Evolutionary conservation across 1,284 basidiomycete species (phyloP).

Genomic region (Leccinum griseonigrum): DNA sequence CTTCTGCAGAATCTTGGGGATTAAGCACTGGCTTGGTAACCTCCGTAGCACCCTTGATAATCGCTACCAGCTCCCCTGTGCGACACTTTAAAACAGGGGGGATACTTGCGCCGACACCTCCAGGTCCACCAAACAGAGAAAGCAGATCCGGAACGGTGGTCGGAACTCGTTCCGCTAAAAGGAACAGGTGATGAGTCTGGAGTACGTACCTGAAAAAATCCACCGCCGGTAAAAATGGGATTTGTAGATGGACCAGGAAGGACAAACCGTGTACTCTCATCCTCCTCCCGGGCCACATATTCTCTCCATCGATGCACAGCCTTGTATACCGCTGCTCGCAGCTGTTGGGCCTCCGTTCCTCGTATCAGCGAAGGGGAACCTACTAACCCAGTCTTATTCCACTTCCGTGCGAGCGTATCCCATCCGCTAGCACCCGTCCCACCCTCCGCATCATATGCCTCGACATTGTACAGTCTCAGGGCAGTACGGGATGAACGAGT

Average conservation of each 20-base stretch:
- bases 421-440: conserved; percentile 74
- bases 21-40: neutral
- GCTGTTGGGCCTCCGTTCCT: conserved; percentile 62
- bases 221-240: neutral
- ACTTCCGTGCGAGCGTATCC: conserved; percentile 74
- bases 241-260: conserved; percentile 8
- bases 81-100: conserved; percentile 60
- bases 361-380: conserved; percentile 36
- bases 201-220: conserved; percentile 59
- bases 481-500: conserved; percentile 72
- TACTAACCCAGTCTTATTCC: conserved; percentile 63
- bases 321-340: conserved; percentile 74
- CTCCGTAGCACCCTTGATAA: conserved; percentile 50
- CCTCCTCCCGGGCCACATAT: conserved; percentile 74
- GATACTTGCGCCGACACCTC: conserved; percentile 34
- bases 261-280: conserved; percentile 80
- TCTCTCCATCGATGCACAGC: conserved; percentile 88
- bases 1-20: neutral
- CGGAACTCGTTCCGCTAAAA: conserved; percentile 66
- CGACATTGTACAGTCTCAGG: conserved; percentile 63
- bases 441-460: conserved; percentile 63
- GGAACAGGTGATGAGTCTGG: conserved; percentile 69
- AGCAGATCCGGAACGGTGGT: conserved; percentile 57
- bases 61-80: conserved; percentile 59
- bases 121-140: conserved; percentile 43